phyloP scores from a whole-genome alignment of 306 rosid species.

The Quercus gilva region DNA sequence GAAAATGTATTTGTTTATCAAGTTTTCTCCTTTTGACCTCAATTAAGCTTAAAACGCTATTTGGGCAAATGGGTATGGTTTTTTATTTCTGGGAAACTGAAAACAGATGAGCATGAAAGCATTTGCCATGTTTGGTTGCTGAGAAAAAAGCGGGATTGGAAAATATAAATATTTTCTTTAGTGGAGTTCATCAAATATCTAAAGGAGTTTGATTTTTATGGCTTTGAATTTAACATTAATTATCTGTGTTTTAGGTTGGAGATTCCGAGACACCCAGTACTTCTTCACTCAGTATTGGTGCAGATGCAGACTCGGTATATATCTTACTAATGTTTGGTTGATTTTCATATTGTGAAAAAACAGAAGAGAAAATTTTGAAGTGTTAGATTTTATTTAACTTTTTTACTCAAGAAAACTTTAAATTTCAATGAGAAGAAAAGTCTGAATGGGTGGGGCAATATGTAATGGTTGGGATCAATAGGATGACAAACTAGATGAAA shows the following conservation, averaged over 20 bases:
- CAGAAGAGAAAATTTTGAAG: too few relatives aligned
- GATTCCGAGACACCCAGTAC: conserved; percentile 61
- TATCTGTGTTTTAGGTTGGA: conserved; percentile 48
- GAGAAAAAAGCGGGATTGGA: neutral
- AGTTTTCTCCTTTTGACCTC: neutral
- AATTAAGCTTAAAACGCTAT: neutral
- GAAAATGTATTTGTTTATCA: neutral
- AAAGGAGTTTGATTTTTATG: neutral
- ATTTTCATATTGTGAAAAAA: neutral
- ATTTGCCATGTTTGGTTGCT: neutral
- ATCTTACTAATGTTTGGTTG: neutral
- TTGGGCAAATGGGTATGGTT: neutral
- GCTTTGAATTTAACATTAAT: conserved; percentile 5
- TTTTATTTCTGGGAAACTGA: neutral
- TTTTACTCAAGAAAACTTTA: neutral
- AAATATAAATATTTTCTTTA: neutral
- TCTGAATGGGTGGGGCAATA: neutral
- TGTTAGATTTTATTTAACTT: neutral
- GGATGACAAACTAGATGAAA: neutral
- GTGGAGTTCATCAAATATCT: conserved; percentile 6
- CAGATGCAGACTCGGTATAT: conserved; percentile 62
- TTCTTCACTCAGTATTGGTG: conserved; percentile 53
- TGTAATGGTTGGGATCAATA: neutral
- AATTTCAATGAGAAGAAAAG: neutral
- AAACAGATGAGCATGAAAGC: neutral